Conservation (phyloP, 192 early-diverging fungal species). For the Allomyces javanicus region DNA sequence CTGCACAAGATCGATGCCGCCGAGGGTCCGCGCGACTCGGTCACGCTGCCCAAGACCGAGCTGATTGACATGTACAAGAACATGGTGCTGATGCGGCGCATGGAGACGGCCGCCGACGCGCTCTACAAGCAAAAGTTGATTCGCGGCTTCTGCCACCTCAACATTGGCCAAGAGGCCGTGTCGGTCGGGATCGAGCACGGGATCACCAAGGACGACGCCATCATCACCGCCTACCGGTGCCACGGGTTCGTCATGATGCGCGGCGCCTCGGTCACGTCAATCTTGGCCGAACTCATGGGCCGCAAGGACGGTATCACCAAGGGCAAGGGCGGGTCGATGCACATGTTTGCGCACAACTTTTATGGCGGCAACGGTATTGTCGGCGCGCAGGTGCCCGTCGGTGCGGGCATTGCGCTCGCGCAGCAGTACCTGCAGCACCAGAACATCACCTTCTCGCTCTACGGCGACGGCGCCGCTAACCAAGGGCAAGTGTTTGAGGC, state of each 20-base stretch:
- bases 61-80: conserved; percentile 61
- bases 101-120: conserved; percentile 85
- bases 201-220: conserved; percentile 69
- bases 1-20: conserved; percentile 53
- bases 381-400: conserved; percentile 82
- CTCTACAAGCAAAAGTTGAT: conserved; percentile 94
- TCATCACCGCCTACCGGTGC: conserved; percentile 96
- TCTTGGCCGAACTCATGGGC: conserved; percentile 69
- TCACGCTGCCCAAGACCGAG: conserved; percentile 49
- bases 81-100: conserved; percentile 73
- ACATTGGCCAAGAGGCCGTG: conserved; percentile 89
- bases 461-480: conserved; percentile 95
- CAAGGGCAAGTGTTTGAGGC: conserved; percentile 98
- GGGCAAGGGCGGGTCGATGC: conserved; percentile 99
- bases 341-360: conserved; percentile 91
- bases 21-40: conserved; percentile 27
- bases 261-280: conserved; percentile 39
- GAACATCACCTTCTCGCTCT: conserved; percentile 73
- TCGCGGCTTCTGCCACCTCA: conserved; percentile 96
- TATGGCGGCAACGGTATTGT: conserved; percentile 99
- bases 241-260: conserved; percentile 89
- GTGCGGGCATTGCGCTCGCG: conserved; percentile 68
- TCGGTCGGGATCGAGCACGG: conserved; percentile 82
- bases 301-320: conserved; percentile 62
- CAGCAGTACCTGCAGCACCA: conserved; percentile 72